Base-by-base conservation (phyloP, 371 early-diverging fungal genomes). In the Mucor lusitanicus region DNA sequence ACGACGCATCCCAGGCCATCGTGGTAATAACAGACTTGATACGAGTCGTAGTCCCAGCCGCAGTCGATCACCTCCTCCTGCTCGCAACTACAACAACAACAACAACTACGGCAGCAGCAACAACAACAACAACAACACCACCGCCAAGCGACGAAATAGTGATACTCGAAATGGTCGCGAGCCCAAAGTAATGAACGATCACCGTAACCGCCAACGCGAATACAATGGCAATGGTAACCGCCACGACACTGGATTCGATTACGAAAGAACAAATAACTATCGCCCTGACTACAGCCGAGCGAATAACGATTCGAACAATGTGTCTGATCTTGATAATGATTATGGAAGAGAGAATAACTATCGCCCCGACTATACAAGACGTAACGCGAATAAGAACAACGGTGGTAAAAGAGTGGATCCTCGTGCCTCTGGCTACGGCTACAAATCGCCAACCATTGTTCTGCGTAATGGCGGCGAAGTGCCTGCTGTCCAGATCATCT, bases 401-500 rank as follows among this genome's bases (percentile, higher is more conserved):
- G 21, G 19, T 44, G 53, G 54, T 17, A 54, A 28, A 54, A 54
- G 54, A 54, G 54, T 28, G 8, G 54, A 54, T 28, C 54, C 54
- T 27, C 54, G 57, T 39, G 23, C 63, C 15, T 12, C 37, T 39
- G 23, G 25, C 17, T 48, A 37, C 27, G 37, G 54, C n/a, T 56
- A 55, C 40, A 53, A 28, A 15, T 7, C 21, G 1, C 12, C 35
- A 37, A n/a, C 53, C 21, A 54, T 67, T 35, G 30, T 58, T 57
- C 8, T 30, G 1, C 56, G 68, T 37, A 62, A 46, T 32, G 60
- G 63, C 4, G 50, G 61, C 13, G 63, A 65, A 37, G 65, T 68
- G 6, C 72, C 72, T 17, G 44, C 35, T 8, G 72, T 72, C 19
- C 68, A 74, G 48, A 70, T 74, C 15, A 67, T 74, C 39, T 60